Evolutionary conservation across 2,329 filamentous ascomycete genomes (phyloP).

Genomic region (Fusarium sp.): DNA sequence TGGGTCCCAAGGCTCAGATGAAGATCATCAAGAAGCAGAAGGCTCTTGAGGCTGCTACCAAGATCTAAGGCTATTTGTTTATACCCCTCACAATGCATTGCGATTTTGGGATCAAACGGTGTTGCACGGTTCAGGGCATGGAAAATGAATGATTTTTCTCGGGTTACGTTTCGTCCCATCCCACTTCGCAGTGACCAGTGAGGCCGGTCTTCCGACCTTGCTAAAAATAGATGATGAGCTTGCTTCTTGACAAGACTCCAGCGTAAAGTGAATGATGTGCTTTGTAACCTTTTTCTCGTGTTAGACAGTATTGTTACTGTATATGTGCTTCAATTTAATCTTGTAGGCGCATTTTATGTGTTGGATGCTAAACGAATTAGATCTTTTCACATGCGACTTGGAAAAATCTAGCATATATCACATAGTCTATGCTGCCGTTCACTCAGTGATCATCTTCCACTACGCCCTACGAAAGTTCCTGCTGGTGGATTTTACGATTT

Average conservation of each 20-base stretch:
- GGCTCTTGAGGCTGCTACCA: slow-evolving; percentile 93
- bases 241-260: slow-evolving; percentile 43
- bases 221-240: slow-evolving; percentile 55
- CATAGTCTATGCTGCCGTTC: background rate
- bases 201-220: slow-evolving; percentile 46
- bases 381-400: no score
- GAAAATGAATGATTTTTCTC: slow-evolving; percentile 58
- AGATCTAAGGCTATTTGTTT: slow-evolving; percentile 78
- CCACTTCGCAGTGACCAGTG: slow-evolving; percentile 48
- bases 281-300: background rate
- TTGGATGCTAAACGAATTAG: no score
- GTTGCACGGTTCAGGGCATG: slow-evolving; percentile 58
- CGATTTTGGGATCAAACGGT: slow-evolving; percentile 56
- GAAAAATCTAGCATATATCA: no score
- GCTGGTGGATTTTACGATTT: background rate
- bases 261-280: slow-evolving; percentile 14
- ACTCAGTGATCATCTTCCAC: background rate
- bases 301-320: no score
- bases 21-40: slow-evolving; percentile 88
- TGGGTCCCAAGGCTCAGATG: slow-evolving; percentile 93
- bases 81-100: slow-evolving; percentile 57
- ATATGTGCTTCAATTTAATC: no score
- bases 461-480: background rate
- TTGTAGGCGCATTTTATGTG: no score
- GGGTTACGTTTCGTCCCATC: slow-evolving; percentile 50